phyloP scores from a whole-genome alignment of 1,139 yeast species.

The Sugiyamaella japonica region DNA sequence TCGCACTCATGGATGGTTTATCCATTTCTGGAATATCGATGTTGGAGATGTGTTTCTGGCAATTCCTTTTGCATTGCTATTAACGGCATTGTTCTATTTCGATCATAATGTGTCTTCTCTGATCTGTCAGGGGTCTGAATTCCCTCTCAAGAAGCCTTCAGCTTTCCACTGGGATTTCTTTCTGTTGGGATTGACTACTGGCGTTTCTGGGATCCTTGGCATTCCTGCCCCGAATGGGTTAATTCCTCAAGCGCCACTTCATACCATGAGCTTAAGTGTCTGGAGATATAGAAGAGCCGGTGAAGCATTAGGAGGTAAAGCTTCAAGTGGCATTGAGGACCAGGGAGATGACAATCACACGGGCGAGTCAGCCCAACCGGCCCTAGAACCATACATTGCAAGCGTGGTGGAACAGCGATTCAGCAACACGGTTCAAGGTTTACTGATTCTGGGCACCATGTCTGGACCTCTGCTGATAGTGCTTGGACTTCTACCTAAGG shows the following conservation, averaged over 20 bases:
- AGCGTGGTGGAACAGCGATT: conserved; percentile 84
- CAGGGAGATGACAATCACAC: conserved; percentile 9
- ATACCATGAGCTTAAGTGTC: conserved; percentile 75
- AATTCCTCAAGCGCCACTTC: conserved; percentile 96
- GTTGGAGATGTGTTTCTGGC: conserved; percentile 83
- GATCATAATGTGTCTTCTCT: conserved; percentile 94
- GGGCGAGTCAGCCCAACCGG: conserved; percentile 12
- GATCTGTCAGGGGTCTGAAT: conserved; percentile 84
- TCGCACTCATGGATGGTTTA: conserved; percentile 66
- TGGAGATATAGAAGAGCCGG: conserved; percentile 44
- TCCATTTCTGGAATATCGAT: conserved; percentile 72
- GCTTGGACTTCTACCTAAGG: conserved; percentile 87
- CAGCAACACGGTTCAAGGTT: conserved; percentile 81
- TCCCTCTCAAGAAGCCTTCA: conserved; percentile 80
- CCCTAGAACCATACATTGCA: conserved; percentile 35
- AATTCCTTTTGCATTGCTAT: conserved; percentile 82
- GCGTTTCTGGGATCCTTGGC: conserved; percentile 81
- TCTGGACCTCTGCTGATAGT: conserved; percentile 79
- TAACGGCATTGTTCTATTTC: conserved; percentile 83
- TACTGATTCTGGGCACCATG: conserved; percentile 84
- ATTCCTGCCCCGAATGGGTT: conserved; percentile 95
- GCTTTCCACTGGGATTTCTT: conserved; percentile 93
- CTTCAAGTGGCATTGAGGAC: neutral
- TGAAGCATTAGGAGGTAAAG: neutral
- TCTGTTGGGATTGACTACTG: conserved; percentile 81